Percentiles rank a stretch among this genome's conserved stretches.
Conservation (phyloP, 768 basidiomycete genomes). For the Melanogaster broomeanus region DNA sequence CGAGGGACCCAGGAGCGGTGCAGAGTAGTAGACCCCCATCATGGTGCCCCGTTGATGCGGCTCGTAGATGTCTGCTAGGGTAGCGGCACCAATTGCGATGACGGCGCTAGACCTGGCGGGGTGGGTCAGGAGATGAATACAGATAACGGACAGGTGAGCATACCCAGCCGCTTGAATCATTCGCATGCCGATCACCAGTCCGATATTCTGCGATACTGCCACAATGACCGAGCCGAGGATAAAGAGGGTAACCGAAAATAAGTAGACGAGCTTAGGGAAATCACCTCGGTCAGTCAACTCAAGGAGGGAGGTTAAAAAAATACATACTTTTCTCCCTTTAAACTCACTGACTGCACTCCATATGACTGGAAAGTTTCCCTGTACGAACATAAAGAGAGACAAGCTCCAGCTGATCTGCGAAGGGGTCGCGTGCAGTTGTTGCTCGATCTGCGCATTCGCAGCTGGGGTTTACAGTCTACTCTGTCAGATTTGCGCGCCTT, state of each 20-base stretch:
- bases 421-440: conserved; percentile 59
- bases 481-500: background rate
- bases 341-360: conserved; percentile 46
- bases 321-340: conserved; percentile 66
- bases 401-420: conserved; percentile 67
- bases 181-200: conserved; percentile 66
- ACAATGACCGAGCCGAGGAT: conserved; percentile 58
- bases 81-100: conserved; percentile 67
- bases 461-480: conserved; percentile 39
- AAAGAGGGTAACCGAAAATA: conserved; percentile 53
- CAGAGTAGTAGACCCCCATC: conserved; percentile 83
- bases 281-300: background rate
- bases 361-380: conserved; percentile 52
- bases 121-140: background rate
- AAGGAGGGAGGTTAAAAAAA: background rate
- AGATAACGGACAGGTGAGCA: conserved; percentile 9
- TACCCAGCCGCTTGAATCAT: conserved; percentile 66
- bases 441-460: conserved; percentile 64
- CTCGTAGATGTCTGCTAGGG: conserved; percentile 79
- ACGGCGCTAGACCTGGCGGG: conserved; percentile 60
- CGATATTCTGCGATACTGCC: conserved; percentile 56
- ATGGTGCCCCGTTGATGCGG: conserved; percentile 76
- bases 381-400: conserved; percentile 70
- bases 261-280: conserved; percentile 51
- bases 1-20: conserved; percentile 71